Percentiles rank a stretch among this genome's conserved stretches.
These are phyloP conservation scores for Volvox africanus DNA, from an alignment of 139 green algal genomes.

Conservation along the genomic window DNA sequence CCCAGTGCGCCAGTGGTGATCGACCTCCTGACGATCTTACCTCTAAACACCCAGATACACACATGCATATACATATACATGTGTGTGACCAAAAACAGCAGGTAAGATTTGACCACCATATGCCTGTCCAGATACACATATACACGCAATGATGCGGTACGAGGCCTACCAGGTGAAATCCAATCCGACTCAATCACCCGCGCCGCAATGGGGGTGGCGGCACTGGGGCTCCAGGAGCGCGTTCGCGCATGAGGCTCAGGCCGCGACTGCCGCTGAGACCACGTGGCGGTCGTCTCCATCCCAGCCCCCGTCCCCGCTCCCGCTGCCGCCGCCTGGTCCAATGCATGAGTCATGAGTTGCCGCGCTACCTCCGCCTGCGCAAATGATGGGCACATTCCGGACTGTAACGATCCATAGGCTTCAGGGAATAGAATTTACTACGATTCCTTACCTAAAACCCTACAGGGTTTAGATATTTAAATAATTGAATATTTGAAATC, in stretches of 20 bases:
- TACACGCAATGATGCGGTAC: not conserved
- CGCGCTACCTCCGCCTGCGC: conserved; percentile 66
- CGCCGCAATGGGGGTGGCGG: not conserved
- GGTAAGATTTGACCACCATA: not conserved
- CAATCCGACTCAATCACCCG: not conserved
- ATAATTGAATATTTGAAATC: too few species aligned
- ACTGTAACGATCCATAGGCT: too few species aligned
- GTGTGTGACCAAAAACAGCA: too few species aligned
- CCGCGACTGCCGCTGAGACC: not conserved
- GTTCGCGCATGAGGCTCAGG: not conserved
- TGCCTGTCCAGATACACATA: not conserved
- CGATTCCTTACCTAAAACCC: too few species aligned
- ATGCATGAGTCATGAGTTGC: conserved; percentile 67
- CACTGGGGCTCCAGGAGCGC: not conserved
- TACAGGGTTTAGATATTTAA: too few species aligned
- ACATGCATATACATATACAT: not conserved
- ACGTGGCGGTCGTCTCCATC: not conserved
- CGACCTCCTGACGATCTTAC: too few species aligned
- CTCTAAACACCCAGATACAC: not conserved
- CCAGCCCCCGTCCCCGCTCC: not conserved
- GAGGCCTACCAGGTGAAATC: not conserved
- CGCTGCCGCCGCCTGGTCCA: not conserved
- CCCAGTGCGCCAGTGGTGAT: too few species aligned
- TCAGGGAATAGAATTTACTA: too few species aligned
- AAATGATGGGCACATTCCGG: too few species aligned